Conservation (phyloP, 805 yeast species). For the Cyberlindnera meyerae region DNA sequence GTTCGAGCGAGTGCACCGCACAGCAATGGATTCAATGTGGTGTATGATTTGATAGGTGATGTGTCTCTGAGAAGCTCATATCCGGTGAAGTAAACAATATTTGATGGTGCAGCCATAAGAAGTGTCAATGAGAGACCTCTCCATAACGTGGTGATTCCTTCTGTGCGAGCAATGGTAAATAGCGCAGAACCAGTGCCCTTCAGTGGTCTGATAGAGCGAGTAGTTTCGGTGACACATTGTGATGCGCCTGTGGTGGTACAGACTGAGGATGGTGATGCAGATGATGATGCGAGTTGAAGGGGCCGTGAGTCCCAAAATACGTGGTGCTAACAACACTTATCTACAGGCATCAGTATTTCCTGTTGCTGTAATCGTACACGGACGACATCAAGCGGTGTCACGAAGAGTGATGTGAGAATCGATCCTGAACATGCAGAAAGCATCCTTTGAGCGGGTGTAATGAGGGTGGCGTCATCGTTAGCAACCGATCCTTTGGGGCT, state of each 20-base stretch:
- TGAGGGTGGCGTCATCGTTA: constrained; percentile 23
- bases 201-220: constrained; percentile 26
- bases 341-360: constrained; percentile 48
- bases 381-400: constrained; percentile 81
- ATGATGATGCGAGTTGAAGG: constrained; percentile 6
- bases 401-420: constrained; percentile 61
- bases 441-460: constrained; percentile 60
- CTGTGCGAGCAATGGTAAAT: constrained; percentile 55
- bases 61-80: constrained; percentile 80
- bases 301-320: constrained; percentile 32
- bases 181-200: constrained; percentile 77
- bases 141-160: constrained; percentile 80
- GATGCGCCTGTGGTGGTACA: constrained; percentile 5
- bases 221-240: constrained; percentile 22
- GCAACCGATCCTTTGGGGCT: constrained; percentile 5
- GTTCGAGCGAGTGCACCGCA: constrained; percentile 85
- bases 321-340: constrained; percentile 33
- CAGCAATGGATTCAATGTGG: constrained; percentile 60
- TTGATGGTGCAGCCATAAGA: constrained; percentile 87
- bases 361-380: constrained; percentile 76
- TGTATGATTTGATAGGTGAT: constrained; percentile 46
- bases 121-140: constrained; percentile 81
- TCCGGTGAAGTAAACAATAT: constrained; percentile 90
- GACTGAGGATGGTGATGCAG: constrained; percentile 11
- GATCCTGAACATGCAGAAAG: constrained; percentile 77